Base-by-base conservation (phyloP, 192 early-diverging fungal species). In the Diversispora eburnea region DNA sequence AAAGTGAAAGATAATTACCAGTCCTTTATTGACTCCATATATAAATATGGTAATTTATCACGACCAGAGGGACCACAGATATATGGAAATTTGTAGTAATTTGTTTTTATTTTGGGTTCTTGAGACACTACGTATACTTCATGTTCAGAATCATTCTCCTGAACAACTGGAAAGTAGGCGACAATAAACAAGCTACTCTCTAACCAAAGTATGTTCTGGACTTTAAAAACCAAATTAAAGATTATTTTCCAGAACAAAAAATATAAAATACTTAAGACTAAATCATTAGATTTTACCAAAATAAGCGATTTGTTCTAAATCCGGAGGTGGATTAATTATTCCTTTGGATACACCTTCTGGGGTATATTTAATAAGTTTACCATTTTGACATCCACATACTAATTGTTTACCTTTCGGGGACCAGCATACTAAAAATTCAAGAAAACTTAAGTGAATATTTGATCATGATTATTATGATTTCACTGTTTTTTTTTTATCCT, bases 391-490 rank as follows among this genome's bases (percentile, higher is more conserved):
- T 25, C 93, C 95, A 42, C 90, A 90, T 41, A 89, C 88, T 49
- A 96, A 86, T 76, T 95, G 95, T 74, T 94, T 95, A 75, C 95
- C 95, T 75, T 96, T 96, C 45, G 83, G 84, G 48, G 92, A 94
- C 95, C 95, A 96, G 17, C 72, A 73, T 12, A 73, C 72, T 73
- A 49, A 8, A 8, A 15, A 49, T 7, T 54, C 19, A 7, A 9
- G 51, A 52, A 12, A 10, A 17, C 17, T 7, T 6, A 52, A 4
- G 0, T 17, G 9, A 52, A 52, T 52, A 52, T 17, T 17, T 52
- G 10, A 49, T 49, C 3, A 49, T 10, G 0, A 49, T 49, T 49
- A 10, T 17, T 52, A 17, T 52, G 13, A 17, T 52, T 52, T 10
- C 10, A 10, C 4, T 3, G 4, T 52, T 17, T 17, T 52, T 17